Evolutionary conservation across 75 land plant species (phyloP).

Genomic region (Cunninghamia lanceolata): DNA sequence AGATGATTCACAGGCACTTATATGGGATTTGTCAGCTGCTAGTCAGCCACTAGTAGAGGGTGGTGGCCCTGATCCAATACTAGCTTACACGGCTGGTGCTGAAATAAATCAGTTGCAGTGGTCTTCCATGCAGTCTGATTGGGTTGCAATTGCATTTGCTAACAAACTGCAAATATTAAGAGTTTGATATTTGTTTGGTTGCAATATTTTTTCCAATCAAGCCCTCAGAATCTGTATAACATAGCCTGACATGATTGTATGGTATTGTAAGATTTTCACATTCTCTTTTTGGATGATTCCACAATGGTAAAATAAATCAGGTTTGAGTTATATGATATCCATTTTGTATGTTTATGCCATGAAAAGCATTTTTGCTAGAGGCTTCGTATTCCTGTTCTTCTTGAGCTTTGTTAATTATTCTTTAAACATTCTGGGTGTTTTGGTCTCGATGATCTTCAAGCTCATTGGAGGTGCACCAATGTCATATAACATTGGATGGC

Average conservation of each 20-base stretch:
- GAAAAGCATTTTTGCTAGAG: not conserved
- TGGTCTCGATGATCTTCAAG: not conserved
- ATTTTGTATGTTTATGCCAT: not conserved
- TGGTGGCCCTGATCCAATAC: constrained; percentile 68
- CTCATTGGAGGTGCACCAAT: not conserved
- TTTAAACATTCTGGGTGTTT: not conserved
- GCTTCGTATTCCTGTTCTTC: not conserved
- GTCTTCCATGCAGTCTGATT: constrained; percentile 84
- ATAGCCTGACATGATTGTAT: not conserved
- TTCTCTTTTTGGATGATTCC: not conserved
- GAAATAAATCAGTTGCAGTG: constrained; percentile 96
- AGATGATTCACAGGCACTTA: constrained; percentile 88
- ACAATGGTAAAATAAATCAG: constrained; percentile 5
- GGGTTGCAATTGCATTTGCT: constrained; percentile 86
- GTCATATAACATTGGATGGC: not conserved
- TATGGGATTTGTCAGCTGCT: constrained; percentile 83
- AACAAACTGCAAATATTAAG: constrained; percentile 80
- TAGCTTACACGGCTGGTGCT: constrained; percentile 62
- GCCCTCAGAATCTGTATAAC: not conserved
- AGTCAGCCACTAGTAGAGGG: constrained; percentile 47
- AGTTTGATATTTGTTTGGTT: not conserved
- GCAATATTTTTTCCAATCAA: not conserved
- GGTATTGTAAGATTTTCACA: not conserved
- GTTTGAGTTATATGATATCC: not conserved
- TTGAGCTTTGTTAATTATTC: not conserved